phyloP scores from a whole-genome alignment of 1,284 basidiomycete genomes.

The Volvariella volvacea region DNA sequence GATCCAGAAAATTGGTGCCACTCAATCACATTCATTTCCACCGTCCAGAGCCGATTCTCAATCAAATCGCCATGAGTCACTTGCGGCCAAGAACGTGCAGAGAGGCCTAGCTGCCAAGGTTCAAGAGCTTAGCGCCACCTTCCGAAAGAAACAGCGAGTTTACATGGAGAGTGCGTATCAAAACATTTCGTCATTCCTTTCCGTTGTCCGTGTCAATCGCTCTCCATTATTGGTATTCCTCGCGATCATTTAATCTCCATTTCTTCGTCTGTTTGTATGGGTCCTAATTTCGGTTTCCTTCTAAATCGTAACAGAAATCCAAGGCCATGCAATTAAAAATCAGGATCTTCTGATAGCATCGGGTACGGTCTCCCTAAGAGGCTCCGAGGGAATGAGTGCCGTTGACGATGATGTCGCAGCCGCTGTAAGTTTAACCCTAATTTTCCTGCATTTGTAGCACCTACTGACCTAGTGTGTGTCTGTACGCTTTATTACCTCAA shows the following conservation, averaged over 20 bases:
- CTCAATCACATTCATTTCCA: conserved; percentile 43
- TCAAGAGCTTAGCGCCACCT: conserved; percentile 88
- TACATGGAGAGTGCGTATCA: conserved; percentile 90
- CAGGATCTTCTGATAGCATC: conserved; percentile 85
- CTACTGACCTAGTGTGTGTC: conserved; percentile 7
- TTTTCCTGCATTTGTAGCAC: conserved; percentile 7
- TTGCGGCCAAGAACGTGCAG: conserved; percentile 94
- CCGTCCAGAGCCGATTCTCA: conserved; percentile 31
- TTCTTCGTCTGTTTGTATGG: conserved; percentile 5
- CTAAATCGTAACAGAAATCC: conserved; percentile 54
- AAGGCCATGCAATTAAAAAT: conserved; percentile 92
- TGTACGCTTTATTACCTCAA: conserved; percentile 9
- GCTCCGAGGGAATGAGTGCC: conserved; percentile 73
- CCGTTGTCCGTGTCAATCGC: conserved; percentile 15
- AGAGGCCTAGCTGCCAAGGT: conserved; percentile 91
- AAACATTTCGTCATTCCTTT: conserved; percentile 12
- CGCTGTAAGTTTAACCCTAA: conserved; percentile 36
- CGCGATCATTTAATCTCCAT: conserved; percentile 7
- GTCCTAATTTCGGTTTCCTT: conserved; percentile 12
- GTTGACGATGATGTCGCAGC: conserved; percentile 84
- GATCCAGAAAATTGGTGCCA: conserved; percentile 65
- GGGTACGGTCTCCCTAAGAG: conserved; percentile 76
- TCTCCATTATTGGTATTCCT: conserved; percentile 13
- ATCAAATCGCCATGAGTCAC: conserved; percentile 43
- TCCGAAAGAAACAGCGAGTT: conserved; percentile 94